A percentile compares a stretch with the other conserved stretches of the same genome.
Conservation (phyloP, 164 flowering plant species). For the Macadamia integrifolia region DNA sequence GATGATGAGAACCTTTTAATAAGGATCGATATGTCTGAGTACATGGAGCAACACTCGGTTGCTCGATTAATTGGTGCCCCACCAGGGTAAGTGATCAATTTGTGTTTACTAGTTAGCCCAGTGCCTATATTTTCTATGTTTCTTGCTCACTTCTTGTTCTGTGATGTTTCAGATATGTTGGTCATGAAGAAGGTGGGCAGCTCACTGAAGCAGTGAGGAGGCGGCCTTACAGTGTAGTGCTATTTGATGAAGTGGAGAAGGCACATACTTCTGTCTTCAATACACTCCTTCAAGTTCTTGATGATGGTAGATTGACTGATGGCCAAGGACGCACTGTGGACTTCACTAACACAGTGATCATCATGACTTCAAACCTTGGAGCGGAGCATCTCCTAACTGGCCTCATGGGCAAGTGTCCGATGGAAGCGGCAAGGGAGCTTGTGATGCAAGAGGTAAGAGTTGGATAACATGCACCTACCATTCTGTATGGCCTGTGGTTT, state of each 20-base stretch:
- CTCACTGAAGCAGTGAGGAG: slow-evolving; percentile 90
- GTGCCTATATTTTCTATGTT: background rate
- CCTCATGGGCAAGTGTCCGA: slow-evolving; percentile 52
- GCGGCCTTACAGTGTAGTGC: slow-evolving; percentile 74
- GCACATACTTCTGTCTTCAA: slow-evolving; percentile 82
- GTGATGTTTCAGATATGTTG: slow-evolving; percentile 54
- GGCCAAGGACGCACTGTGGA: slow-evolving; percentile 94
- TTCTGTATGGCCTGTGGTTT: background rate
- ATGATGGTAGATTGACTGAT: slow-evolving; percentile 92
- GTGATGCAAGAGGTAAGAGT: slow-evolving; percentile 64
- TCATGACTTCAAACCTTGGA: slow-evolving; percentile 94
- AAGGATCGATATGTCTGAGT: slow-evolving; percentile 93
- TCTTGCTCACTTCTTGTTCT: slow-evolving; percentile 3
- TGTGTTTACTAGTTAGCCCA: background rate
- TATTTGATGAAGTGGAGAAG: slow-evolving; percentile 91
- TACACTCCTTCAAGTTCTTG: slow-evolving; percentile 81
- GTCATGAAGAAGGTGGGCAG: slow-evolving; percentile 97
- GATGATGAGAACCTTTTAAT: slow-evolving; percentile 77
- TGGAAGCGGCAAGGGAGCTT: slow-evolving; percentile 61
- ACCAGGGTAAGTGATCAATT: slow-evolving; percentile 60
- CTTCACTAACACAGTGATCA: slow-evolving; percentile 77
- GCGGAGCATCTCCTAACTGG: slow-evolving; percentile 79
- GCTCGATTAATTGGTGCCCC: slow-evolving; percentile 92
- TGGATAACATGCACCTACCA: background rate
- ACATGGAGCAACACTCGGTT: slow-evolving; percentile 95